phyloP scores from a whole-genome alignment of 2,329 filamentous ascomycete species.

The Arthrinium puccinioides region DNA sequence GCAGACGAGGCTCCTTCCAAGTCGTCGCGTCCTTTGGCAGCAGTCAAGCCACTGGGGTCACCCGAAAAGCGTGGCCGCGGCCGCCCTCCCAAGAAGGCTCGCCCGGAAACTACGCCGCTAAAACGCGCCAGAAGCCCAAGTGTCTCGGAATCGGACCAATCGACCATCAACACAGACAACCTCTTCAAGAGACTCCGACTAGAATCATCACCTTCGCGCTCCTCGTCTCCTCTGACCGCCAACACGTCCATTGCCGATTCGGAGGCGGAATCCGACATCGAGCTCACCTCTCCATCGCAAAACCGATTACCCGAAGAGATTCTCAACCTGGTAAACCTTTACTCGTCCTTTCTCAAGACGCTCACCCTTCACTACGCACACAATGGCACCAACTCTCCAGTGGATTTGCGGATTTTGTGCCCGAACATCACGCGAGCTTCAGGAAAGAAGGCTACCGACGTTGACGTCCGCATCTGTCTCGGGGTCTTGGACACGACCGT shows the following conservation, averaged over 20 bases:
- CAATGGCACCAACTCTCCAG: conserved; percentile 54
- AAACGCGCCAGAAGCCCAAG: conserved; percentile 23
- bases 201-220: conserved; percentile 26
- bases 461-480: conserved; percentile 60
- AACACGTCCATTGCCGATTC: conserved; percentile 32
- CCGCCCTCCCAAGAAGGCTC: conserved; percentile 20
- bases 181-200: conserved; percentile 34
- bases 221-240: conserved; percentile 24
- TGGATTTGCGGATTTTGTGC: conserved; percentile 54
- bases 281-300: conserved; percentile 9
- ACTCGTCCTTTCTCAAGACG: conserved; percentile 61
- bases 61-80: conserved; percentile 18
- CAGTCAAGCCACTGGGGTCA: conserved; percentile 4
- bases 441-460: conserved; percentile 59
- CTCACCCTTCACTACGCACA: conserved; percentile 64
- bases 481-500: conserved; percentile 48
- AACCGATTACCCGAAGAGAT: conserved; percentile 42
- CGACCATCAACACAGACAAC: conserved; percentile 21
- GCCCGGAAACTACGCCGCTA: conserved; percentile 13
- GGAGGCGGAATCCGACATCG: conserved; percentile 20
- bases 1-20: conserved; percentile 19
- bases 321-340: conserved; percentile 54
- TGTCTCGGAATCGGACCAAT: conserved; percentile 23
- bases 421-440: conserved; percentile 60
- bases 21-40: conserved; percentile 7